Conservation (phyloP, 441 rosid genomes). For the Erodium texanum region DNA sequence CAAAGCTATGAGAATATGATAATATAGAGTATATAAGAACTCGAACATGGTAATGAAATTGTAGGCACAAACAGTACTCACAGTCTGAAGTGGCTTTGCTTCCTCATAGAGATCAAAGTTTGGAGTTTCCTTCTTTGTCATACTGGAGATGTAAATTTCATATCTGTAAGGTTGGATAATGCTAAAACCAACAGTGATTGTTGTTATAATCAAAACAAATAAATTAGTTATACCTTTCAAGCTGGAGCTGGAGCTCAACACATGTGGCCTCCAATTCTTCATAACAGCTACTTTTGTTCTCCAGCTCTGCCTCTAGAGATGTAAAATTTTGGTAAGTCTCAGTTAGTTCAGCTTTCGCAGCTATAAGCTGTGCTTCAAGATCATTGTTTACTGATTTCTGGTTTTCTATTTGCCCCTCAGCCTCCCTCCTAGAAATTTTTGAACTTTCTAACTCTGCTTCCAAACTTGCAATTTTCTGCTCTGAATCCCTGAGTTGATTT, state of each 20-base stretch:
- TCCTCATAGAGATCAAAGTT: conserved; percentile 23
- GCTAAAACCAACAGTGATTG: background rate
- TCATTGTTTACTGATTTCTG: conserved; percentile 73
- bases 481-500: conserved; percentile 35
- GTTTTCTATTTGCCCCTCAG: conserved; percentile 61
- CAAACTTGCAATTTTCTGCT: background rate
- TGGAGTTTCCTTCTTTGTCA: conserved; percentile 42
- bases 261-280: conserved; percentile 83
- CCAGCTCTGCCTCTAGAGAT: conserved; percentile 77
- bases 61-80: conserved; percentile 32
- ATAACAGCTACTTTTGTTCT: conserved; percentile 64
- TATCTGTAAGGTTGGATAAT: background rate
- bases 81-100: conserved; percentile 46
- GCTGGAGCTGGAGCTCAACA: conserved; percentile 82
- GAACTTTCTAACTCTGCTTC: conserved; percentile 21
- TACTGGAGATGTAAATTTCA: conserved; percentile 31
- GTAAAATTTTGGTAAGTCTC: conserved; percentile 57
- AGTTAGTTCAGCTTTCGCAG: conserved; percentile 47
- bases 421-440: conserved; percentile 36
- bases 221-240: conserved; percentile 51
- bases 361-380: conserved; percentile 53
- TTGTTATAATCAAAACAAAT: background rate
- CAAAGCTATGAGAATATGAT: background rate
- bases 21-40: background rate
- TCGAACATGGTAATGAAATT: background rate